Base-by-base conservation (phyloP, 106 monocot genomes). In the Alisma plantagoaquatica region DNA sequence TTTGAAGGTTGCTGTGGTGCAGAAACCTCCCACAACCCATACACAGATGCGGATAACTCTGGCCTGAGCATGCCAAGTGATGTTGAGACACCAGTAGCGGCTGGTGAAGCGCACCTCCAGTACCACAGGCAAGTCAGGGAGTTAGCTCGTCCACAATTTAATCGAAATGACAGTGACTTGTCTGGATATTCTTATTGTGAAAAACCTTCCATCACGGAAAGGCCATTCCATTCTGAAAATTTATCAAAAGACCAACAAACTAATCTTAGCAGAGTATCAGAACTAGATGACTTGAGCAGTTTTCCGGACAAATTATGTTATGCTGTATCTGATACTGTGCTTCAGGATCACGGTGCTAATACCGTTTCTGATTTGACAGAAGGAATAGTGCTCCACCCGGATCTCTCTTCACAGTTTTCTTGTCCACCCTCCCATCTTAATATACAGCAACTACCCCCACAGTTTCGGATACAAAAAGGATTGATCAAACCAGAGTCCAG, bases 311-410 rank as follows among this genome's bases (percentile, higher is more conserved):
- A 55, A 16, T 58, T 87, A 44, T 65, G 73, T 51, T 82, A 83
- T 77, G 82, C 74, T 27, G 75, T 68, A 56, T 84, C 87, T 61
- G 83, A 94, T 59, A 46, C 87, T 43, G 19, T 74, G 49, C 51
- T 87, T 59, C 76, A 69, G 57, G 73, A 73, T 2, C 30, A 59
- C 10, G 21, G 25, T 43, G 62, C 44, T 17, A 65, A 24, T 23
- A 30, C 42, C 48, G 50, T 54, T 46, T 46, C 51, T 15, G 26
- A 31, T 52, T 30, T 55, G 22, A 31, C 41, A 22, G 64, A 71
- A 62, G 23, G 24, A 26, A 23, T 27, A 12, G 10, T 6, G 14
- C 18, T 68, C 20, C 31, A 28, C 33, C 44, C 68, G 23, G 50
- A n/a, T n/a, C n/a, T n/a, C n/a, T n/a, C n/a, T n/a, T n/a, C n/a